phyloP scores from a whole-genome alignment of 495 filamentous ascomycete species.

The Trypethelium eluteriae region DNA sequence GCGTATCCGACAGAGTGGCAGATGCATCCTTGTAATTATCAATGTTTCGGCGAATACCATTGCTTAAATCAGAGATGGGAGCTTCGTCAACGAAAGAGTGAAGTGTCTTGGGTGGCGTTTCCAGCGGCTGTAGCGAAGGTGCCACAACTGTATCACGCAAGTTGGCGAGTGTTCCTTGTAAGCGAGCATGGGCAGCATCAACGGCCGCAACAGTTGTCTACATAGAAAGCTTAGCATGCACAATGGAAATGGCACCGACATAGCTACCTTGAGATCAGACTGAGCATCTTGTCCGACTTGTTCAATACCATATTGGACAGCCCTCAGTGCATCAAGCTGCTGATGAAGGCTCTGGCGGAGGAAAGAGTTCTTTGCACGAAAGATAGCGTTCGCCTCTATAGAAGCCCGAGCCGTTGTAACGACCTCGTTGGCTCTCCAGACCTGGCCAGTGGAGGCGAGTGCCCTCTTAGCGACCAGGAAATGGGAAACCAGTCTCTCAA shows the following conservation, averaged over 20 bases:
- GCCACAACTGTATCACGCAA: conserved; percentile 69
- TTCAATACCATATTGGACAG: conserved; percentile 54
- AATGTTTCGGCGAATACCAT: conserved; percentile 60
- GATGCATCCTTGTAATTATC: conserved; percentile 33
- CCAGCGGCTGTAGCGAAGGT: conserved; percentile 58
- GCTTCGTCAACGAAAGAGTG: conserved; percentile 87
- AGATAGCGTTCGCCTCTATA: conserved; percentile 71
- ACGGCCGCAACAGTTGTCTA: conserved; percentile 39
- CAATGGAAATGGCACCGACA: conserved; percentile 4
- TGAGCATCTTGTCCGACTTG: conserved; percentile 45
- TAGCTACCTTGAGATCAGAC: conserved; percentile 47
- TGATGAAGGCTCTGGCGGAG: conserved; percentile 63
- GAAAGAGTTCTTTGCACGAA: conserved; percentile 70
- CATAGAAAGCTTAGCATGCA: conserved; percentile 4
- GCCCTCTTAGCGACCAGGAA: conserved; percentile 86
- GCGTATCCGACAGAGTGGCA: conserved; percentile 21
- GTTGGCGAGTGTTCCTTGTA: conserved; percentile 62
- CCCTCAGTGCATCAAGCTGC: conserved; percentile 61
- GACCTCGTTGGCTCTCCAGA: conserved; percentile 81
- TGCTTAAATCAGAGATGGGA: conserved; percentile 60
- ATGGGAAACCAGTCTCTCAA: conserved; percentile 71
- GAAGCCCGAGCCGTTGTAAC: conserved; percentile 66
- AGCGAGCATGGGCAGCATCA: conserved; percentile 63
- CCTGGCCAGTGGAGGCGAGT: conserved; percentile 74
- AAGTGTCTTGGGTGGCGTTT: conserved; percentile 60